Evolutionary conservation across 208 protist genomes (phyloP), one percentile per base, ranked within the genome.

Genomic region (Wallacemonas rigidus): DNA sequence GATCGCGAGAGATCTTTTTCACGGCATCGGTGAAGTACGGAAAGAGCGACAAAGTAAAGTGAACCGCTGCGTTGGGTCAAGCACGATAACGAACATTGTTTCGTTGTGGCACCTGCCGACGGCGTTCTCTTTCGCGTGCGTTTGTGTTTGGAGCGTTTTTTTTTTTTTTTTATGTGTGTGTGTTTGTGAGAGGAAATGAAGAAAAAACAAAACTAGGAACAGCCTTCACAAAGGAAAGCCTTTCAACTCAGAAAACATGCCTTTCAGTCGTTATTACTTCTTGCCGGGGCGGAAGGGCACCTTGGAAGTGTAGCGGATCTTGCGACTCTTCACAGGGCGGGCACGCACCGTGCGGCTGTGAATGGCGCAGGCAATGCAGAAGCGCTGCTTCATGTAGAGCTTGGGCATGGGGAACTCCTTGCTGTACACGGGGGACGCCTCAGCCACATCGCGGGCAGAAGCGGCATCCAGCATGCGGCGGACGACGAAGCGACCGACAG

Each of bases 331-430:
- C 65, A 93, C 89, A 17, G 87, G 82, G 83, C 94, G 91, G 67
- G 88, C 91, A 69, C 93, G 98, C 57, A 99, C 98, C 44, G 98
- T 94, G 76, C 98, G 97, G 83, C 95, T 96, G 97, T 99, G 99
- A 80, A 99, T 99, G 72, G 98, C 98, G 93, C 98, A 99, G 36
- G 98, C 98, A 67, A 99, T 98, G 93, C 99, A 99, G 95, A 99
- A 99, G 86, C 99, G 95, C 84, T 98, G 87, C 96, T 99, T 99
- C 83, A 98, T 91, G 96, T 99, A 99, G 63, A 99, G 86, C 97
- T 99, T 99, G 69, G 99, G 99, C 77, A 99, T 95, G 69, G 85
- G 84, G 85, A 95, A 97, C 72, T 85, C 91, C 78, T 88, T 82
- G 39, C 98, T 88, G 79, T 98, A 97, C 69, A 98, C 76, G 58